These are phyloP conservation scores for Sporobolomyces roseus DNA, from an alignment of 768 basidiomycete species.

Conservation along the genomic window DNA sequence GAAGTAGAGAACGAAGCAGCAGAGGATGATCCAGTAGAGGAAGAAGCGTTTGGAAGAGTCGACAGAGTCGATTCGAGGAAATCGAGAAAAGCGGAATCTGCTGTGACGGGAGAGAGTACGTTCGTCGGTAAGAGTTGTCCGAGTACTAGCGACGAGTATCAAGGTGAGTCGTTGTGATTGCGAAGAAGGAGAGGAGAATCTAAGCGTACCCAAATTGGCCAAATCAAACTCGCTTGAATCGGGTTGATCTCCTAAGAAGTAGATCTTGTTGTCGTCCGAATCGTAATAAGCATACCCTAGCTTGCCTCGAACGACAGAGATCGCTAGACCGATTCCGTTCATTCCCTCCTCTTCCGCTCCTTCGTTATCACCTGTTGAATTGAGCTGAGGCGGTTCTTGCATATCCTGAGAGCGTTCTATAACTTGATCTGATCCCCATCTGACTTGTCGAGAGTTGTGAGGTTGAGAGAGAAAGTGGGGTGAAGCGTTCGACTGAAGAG, in stretches of 20 bases:
- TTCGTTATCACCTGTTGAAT: not conserved
- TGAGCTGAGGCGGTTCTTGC: not conserved
- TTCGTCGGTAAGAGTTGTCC: constrained; percentile 73
- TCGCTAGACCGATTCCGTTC: constrained; percentile 19
- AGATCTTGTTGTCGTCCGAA: constrained; percentile 20
- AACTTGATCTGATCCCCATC: not conserved
- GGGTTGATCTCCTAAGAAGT: constrained; percentile 37
- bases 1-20: constrained; percentile 45
- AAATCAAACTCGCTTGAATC: constrained; percentile 39
- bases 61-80: constrained; percentile 61
- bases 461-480: not conserved
- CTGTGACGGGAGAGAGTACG: constrained; percentile 57
- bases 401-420: not conserved
- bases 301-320: constrained; percentile 23
- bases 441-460: constrained; percentile 3
- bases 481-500: not conserved
- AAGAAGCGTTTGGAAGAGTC: constrained; percentile 34
- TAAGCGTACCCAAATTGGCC: constrained; percentile 12
- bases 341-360: not conserved
- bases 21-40: not conserved
- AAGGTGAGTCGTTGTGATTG: not conserved
- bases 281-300: constrained; percentile 41
- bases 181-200: not conserved
- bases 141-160: constrained; percentile 58
- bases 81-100: constrained; percentile 74